These are phyloP conservation scores for Sistotremastrum niveocremeum DNA, from an alignment of 768 basidiomycete species.

Conservation along the genomic window DNA sequence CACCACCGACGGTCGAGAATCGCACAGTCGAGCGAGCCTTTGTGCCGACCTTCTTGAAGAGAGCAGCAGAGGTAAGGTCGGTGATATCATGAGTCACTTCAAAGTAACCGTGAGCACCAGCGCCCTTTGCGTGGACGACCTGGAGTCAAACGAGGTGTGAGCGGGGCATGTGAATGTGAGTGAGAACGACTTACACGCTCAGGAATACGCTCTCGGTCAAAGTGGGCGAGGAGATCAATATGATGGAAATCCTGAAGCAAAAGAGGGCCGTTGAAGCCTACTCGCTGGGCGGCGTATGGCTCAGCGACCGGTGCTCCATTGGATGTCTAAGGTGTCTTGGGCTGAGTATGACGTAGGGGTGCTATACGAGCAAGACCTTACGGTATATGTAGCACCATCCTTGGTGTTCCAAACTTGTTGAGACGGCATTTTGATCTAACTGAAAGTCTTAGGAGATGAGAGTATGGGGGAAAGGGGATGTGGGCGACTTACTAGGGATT, in stretches of 20 bases:
- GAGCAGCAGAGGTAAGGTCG: slow-evolving; percentile 60
- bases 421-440: slow-evolving; percentile 40
- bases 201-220: slow-evolving; percentile 91
- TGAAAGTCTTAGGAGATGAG: neutral
- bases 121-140: slow-evolving; percentile 80
- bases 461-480: neutral
- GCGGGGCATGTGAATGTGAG: slow-evolving; percentile 10
- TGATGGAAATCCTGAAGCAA: slow-evolving; percentile 86
- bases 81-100: slow-evolving; percentile 76
- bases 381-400: slow-evolving; percentile 58
- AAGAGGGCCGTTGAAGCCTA: slow-evolving; percentile 68
- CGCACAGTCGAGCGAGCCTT: slow-evolving; percentile 65
- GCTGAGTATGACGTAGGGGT: too few relatives aligned
- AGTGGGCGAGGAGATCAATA: slow-evolving; percentile 83
- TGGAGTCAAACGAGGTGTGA: slow-evolving; percentile 25
- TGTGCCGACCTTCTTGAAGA: slow-evolving; percentile 55
- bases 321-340: slow-evolving; percentile 30
- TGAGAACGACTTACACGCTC: slow-evolving; percentile 64
- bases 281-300: slow-evolving; percentile 69
- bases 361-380: too few relatives aligned
- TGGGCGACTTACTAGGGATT: too few relatives aligned
- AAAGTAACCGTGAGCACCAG: slow-evolving; percentile 89
- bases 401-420: slow-evolving; percentile 37
- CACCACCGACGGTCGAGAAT: slow-evolving; percentile 91
- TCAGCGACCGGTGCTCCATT: slow-evolving; percentile 65